These are phyloP conservation scores for Arthroderma sp. DNA, from an alignment of 2,329 filamentous ascomycete genomes.

Conservation along the genomic window DNA sequence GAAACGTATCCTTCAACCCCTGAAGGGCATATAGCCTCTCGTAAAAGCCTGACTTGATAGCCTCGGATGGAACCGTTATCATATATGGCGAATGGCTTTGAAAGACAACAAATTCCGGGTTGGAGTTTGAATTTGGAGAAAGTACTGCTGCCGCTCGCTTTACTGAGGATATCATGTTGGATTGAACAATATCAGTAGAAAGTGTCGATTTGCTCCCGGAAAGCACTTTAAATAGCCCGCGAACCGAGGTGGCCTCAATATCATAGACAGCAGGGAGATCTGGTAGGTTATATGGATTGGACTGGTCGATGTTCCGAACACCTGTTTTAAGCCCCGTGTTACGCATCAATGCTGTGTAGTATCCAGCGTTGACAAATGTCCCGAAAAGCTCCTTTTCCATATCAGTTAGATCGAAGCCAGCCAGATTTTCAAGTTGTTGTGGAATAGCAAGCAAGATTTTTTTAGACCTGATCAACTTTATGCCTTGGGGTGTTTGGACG, in stretches of 20 bases:
- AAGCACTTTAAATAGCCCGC: slow-evolving; percentile 3
- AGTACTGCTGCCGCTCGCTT: slow-evolving; percentile 4
- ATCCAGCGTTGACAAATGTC: slow-evolving; percentile 21
- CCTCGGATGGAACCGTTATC: slow-evolving; percentile 18
- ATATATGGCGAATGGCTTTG: slow-evolving; percentile 24
- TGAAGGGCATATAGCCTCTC: slow-evolving; percentile 27
- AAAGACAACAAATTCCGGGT: slow-evolving; percentile 17
- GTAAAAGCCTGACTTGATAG: slow-evolving; percentile 27
- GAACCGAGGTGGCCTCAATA: slow-evolving; percentile 10
- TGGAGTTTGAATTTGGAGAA: not conserved
- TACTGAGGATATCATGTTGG: slow-evolving; percentile 17
- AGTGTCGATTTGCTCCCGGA: slow-evolving; percentile 3
- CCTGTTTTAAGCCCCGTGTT: slow-evolving; percentile 21
- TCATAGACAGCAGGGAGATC: slow-evolving; percentile 16
- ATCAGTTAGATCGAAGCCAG: slow-evolving; percentile 21
- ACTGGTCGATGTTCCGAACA: slow-evolving; percentile 11
- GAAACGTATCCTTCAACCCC: slow-evolving; percentile 29
- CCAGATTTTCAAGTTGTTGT: slow-evolving; percentile 23
- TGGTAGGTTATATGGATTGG: slow-evolving; percentile 17
- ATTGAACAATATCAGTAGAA: slow-evolving; percentile 14
- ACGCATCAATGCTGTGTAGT: slow-evolving; percentile 23
- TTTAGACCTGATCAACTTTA: slow-evolving; percentile 23
- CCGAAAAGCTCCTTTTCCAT: slow-evolving; percentile 24
- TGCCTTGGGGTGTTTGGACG: slow-evolving; percentile 19
- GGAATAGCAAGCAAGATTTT: slow-evolving; percentile 32